Evolutionary conservation across 805 yeast genomes (phyloP).

Genomic region (Wickerhamomyces mucosus): DNA sequence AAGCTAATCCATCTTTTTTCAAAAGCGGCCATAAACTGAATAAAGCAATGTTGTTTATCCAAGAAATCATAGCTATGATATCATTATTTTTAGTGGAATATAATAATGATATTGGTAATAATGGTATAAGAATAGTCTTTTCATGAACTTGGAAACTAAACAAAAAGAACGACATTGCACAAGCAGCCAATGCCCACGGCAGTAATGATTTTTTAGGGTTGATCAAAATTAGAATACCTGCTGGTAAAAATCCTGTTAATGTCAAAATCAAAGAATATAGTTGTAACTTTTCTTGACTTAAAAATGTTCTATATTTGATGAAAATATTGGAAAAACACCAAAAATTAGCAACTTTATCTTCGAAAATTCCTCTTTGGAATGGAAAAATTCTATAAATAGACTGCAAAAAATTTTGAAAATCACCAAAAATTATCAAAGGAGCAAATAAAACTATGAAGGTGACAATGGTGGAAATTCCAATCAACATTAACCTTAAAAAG

Average conservation of each 20-base stretch:
- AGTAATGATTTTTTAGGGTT: conserved; percentile 41
- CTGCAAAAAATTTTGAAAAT: conserved; percentile 30
- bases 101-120: conserved; percentile 73
- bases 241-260: conserved; percentile 42
- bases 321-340: conserved; percentile 92
- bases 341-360: conserved; percentile 93
- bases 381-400: conserved; percentile 79
- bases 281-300: conserved; percentile 51
- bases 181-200: conserved; percentile 69
- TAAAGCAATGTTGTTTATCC: conserved; percentile 79
- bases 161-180: conserved; percentile 80
- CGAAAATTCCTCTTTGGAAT: conserved; percentile 87
- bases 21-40: conserved; percentile 87
- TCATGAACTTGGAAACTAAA: conserved; percentile 97
- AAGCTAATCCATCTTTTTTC: conserved; percentile 57
- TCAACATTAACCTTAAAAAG: conserved; percentile 45
- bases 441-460: conserved; percentile 42
- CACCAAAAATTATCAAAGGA: conserved; percentile 50
- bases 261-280: conserved; percentile 47
- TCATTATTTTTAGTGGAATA: conserved; percentile 42
- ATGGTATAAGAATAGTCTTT: conserved; percentile 80
- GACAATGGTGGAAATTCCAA: conserved; percentile 53
- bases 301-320: conserved; percentile 54
- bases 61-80: conserved; percentile 64
- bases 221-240: conserved; percentile 40